Base-by-base conservation (phyloP, 495 filamentous ascomycete genomes). In the Trichoderma virens region DNA sequence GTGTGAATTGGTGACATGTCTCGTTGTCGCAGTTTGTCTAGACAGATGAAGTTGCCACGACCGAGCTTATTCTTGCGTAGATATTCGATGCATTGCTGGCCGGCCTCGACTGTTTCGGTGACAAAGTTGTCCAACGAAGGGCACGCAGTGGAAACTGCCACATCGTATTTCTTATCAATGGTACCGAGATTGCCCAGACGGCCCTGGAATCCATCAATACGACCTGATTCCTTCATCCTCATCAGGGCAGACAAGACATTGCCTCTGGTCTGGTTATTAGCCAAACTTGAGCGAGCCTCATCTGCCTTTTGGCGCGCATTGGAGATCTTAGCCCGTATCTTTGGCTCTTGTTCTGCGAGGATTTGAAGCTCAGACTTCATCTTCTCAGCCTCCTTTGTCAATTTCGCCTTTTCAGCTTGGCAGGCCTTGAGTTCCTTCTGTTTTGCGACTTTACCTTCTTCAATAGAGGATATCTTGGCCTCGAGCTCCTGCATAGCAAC, bases 31-130 rank as follows among this genome's bases (percentile, higher is more conserved):
- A 97, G 81, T 66, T 93, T 91, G 71, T 98, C 90, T 2, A 98
- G 84, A 65, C 93, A 90, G 70, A 98, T 98, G 72, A 98, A 96
- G 76, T 96, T 96, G 32, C 92, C 94, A 71, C 95, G 85, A n/a
- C 94, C 94, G 28, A 98, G 87, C 70, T 96, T 97, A 67, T 95
- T 98, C 79, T 98, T 98, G 28, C 94, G 86, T 20, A 98, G 82
- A 71, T 98, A 93, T 68, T 98, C 93, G 69, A 98, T 96, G 73
- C 95, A 98, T 70, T 97, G 92, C 73, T 97, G 93, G 61, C 92
- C 95, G 59, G 90, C 89, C 70, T 97, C 92, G 7, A 97, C 91
- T 0, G 91, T 91, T 66, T 98, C 94, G 7, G 96, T 94, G 13
- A 98, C 92, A 70, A 98, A 89, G 67, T 97, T 97, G 69, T 98